Conservation (phyloP, 2,329 filamentous ascomycete genomes). For the Amauroascus niger region DNA sequence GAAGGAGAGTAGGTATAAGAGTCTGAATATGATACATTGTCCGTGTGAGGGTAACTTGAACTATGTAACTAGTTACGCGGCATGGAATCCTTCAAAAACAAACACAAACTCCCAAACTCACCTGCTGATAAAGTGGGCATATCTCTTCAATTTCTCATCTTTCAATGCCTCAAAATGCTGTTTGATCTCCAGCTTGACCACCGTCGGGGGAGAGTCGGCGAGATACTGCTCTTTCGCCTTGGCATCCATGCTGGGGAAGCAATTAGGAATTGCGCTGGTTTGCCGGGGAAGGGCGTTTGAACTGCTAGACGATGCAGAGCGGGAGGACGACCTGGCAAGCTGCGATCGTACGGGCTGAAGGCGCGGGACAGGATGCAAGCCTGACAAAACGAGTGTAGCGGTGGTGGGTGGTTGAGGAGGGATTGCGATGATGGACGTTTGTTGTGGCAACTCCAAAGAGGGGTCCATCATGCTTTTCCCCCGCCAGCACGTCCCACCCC, state of each 20-base stretch:
- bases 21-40: too few relatives aligned
- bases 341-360: background rate
- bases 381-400: too few relatives aligned
- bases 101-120: constrained; percentile 31
- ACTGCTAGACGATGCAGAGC: background rate
- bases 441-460: constrained; percentile 15
- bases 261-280: constrained; percentile 8
- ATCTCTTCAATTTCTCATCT: constrained; percentile 62
- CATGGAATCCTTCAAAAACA: background rate
- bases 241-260: constrained; percentile 30
- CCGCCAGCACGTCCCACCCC: too few relatives aligned
- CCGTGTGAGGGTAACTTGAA: too few relatives aligned
- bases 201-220: constrained; percentile 78
- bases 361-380: background rate
- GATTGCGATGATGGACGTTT: too few relatives aligned
- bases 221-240: constrained; percentile 58
- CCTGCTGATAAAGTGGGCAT: constrained; percentile 83
- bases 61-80: too few relatives aligned
- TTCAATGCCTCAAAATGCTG: constrained; percentile 69
- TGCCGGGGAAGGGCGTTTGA: constrained; percentile 1
- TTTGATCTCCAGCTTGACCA: constrained; percentile 81
- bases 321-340: constrained; percentile 1
- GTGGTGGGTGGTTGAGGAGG: too few relatives aligned
- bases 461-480: too few relatives aligned
- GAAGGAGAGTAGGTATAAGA: too few relatives aligned